Base-by-base conservation (phyloP, 345 rosid genomes). In the Camelina sativa region DNA sequence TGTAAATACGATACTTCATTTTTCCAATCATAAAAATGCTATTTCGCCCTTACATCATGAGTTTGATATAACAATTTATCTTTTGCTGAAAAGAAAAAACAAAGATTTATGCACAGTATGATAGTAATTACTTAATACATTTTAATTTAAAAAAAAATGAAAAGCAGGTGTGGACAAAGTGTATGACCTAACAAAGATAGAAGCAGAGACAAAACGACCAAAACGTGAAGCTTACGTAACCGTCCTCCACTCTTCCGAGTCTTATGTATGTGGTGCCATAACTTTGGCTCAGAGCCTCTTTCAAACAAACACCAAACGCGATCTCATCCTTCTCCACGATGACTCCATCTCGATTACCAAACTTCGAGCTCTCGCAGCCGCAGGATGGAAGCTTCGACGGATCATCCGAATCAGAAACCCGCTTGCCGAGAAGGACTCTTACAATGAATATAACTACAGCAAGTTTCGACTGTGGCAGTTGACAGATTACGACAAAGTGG, bases 391-490 rank as follows among this genome's bases (percentile, higher is more conserved):
- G 68, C 82, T 95, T 34, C 83, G 91, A 41, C 54, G 82, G 58
- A 88, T 95, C 69, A 67, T 47, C 22, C 76, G 98, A 62, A 92
- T 95, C 68, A 87, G 99, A 28, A 95, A 92, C 87, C 97, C 98
- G 0, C 75, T 58, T 62, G 96, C 99, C 0, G 75, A 85, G 46
- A 89, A 86, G 50, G 2, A 64, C 17, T 56, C 96, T 0, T 92
- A 92, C 85, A 95, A 95, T 37, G 98, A 95, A 67, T 95, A 90
- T 71, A 95, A 95, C 20, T 95, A 95, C 71, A 89, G 97, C 87
- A 95, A 92, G 84, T 85, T 95, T 82, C 53, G 98, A 48, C 82
- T 92, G 2, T 92, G 97, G 97, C 94, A 92, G 72, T 89, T 92
- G 66, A 90, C 92, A 0, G 97, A 92, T 51, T 95, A 90, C 55